phyloP scores from a whole-genome alignment of 805 yeast species.

The Candida endomychidarum region DNA sequence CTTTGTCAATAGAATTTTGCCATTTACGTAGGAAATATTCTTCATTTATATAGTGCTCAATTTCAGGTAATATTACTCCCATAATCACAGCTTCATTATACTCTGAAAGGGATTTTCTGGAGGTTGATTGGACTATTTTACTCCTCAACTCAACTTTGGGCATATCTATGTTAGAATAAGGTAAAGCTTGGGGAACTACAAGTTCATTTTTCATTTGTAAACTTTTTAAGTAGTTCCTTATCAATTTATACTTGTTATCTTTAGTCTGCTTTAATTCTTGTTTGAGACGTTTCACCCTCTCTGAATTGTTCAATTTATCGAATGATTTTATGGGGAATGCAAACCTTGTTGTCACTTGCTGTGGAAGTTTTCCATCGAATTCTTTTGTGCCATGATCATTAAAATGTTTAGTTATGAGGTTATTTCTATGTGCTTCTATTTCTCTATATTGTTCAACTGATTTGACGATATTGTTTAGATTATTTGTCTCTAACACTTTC shows the following conservation, averaged over 20 bases:
- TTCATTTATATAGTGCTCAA: conserved; percentile 35
- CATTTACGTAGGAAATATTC: conserved; percentile 22
- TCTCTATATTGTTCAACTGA: neutral
- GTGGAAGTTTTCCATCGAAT: conserved; percentile 14
- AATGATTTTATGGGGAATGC: conserved; percentile 12
- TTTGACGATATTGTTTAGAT: neutral
- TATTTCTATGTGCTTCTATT: neutral
- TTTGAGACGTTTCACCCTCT: conserved; percentile 15
- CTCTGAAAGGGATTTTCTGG: conserved; percentile 21
- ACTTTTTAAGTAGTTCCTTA: conserved; percentile 28
- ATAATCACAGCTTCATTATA: conserved; percentile 35
- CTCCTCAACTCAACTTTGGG: conserved; percentile 6
- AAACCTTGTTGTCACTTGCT: conserved; percentile 5
- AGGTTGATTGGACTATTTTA: conserved; percentile 15
- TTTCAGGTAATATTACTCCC: conserved; percentile 30
- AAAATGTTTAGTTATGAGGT: neutral
- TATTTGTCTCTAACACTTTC: neutral
- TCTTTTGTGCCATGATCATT: conserved; percentile 6
- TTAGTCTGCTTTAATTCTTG: conserved; percentile 14
- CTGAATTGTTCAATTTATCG: conserved; percentile 6
- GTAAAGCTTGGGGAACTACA: conserved; percentile 34
- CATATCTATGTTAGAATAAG: conserved; percentile 20
- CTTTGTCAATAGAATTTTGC: conserved; percentile 26
- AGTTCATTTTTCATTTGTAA: conserved; percentile 25
- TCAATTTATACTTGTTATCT: conserved; percentile 17